Evolutionary conservation across 352 stramenopile genomes (phyloP).

Genomic region (Phytopythium ostracodes): DNA sequence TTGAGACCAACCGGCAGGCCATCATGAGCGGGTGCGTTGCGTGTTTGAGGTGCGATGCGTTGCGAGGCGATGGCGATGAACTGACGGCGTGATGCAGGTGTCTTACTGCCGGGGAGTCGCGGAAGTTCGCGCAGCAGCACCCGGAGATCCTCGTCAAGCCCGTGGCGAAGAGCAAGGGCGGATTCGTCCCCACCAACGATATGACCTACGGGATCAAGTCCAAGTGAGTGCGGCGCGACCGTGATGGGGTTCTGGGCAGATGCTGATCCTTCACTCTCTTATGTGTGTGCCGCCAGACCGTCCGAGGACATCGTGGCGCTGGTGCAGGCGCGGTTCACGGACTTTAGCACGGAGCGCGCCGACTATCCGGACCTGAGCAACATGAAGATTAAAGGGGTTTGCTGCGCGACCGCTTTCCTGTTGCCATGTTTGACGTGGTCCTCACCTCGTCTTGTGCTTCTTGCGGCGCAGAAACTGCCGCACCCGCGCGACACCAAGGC

Average conservation of each 20-base stretch:
- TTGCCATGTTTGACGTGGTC: background rate
- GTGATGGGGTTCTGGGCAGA: background rate
- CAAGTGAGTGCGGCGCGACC: slow-evolving; percentile 26
- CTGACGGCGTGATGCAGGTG: slow-evolving; percentile 19
- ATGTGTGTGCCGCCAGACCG: no score
- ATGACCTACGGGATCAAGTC: slow-evolving; percentile 75
- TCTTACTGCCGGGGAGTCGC: slow-evolving; percentile 51
- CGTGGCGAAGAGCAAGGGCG: slow-evolving; percentile 45
- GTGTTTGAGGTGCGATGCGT: no score
- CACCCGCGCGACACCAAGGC: slow-evolving; percentile 66
- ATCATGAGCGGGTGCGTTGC: slow-evolving; percentile 41
- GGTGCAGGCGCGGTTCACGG: slow-evolving; percentile 65
- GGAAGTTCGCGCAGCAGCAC: slow-evolving; percentile 63
- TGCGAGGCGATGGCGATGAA: background rate
- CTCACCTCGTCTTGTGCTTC: background rate
- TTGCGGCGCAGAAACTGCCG: slow-evolving; percentile 50
- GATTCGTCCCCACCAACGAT: slow-evolving; percentile 51
- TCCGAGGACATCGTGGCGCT: slow-evolving; percentile 73
- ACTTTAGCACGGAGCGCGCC: slow-evolving; percentile 55
- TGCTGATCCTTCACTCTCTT: background rate
- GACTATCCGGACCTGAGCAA: slow-evolving; percentile 76
- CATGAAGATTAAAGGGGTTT: slow-evolving; percentile 79
- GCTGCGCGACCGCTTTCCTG: background rate
- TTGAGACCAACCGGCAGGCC: slow-evolving; percentile 74
- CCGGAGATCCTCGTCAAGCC: slow-evolving; percentile 71